Base-by-base conservation (phyloP, 2,329 filamentous ascomycete genomes). In the Fusarium agapanthi region DNA sequence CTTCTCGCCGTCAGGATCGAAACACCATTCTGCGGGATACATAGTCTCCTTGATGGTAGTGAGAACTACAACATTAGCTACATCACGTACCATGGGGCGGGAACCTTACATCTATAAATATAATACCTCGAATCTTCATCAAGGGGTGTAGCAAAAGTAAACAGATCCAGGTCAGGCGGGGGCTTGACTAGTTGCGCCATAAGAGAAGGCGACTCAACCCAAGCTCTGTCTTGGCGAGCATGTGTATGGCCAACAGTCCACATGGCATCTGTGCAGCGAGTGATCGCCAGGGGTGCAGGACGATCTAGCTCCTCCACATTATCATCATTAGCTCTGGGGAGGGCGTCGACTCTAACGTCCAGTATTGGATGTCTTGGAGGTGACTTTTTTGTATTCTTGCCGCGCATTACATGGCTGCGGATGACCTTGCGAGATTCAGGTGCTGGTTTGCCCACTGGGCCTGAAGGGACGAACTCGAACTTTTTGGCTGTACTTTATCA, bases 21-120 rank as follows among this genome's bases (percentile, higher is more conserved):
- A 68, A 51, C 79, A 80, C 73, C 74, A 75, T 48, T 80, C 79
- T 34, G 73, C 65, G 1, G 79, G 79, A 22, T 79, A 80, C 51
- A 80, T 69, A 8, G 68, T 68, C 11, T 80, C 70, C 47, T 77
- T 76, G 60, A 79, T 68, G 28, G 74, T 75, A 15, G 70, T 74
- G 9, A 79, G 43, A 65, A 79, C 78, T 79, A 12, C 13, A 18
- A 10, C 12, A 54, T 60, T 32, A 51, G 18, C 22, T 22, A 1
- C 41, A 12, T 6, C 24, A 30, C 20, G 18, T 7, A 28, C 12
- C 8, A 20, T 1, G 7, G n/a, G 5, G 3, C 2, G 16, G 4
- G 7, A 40, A n/a, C 1, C 61, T 26, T 68, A 73, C 75, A 77
- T 55, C 61, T 64, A 30, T 66, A 74, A 16, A 77, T 72, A 1